Evolutionary conservation across 177 flowering plant species (phyloP), one percentile per base, ranked within the genome.

Genomic region (Vitis hybrid): DNA sequence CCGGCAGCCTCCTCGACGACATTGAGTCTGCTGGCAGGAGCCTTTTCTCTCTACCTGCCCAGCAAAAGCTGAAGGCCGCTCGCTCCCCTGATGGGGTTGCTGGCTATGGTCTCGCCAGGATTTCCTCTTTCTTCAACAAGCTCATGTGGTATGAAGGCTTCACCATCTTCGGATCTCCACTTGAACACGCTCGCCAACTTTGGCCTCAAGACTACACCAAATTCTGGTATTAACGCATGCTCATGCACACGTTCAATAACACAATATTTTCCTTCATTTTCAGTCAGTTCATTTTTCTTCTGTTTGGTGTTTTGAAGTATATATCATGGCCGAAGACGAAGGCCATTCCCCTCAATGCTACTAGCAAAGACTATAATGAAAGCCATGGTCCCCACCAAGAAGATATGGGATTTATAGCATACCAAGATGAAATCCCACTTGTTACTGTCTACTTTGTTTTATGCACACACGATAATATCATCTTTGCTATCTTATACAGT

Each of bases 71-170:
- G 65, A 83, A 83, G 63, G 98, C 90, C 0, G 88, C 88, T 5
- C 86, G 94, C 1, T 54, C 81, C 3, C 84, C 92, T 0, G 87
- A 85, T 12, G 93, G 91, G 0, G 64, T 87, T 21, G 66, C 97
- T 2, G 99, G 99, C 50, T 96, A 93, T 55, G 98, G 99, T 12
- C 73, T 81, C 0, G 91, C 93, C 12, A 82, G 91, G 30, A 90
- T 91, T 49, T 86, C 97, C 10, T 80, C 91, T 10, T 96, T 96
- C 78, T 91, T 88, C 72, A 74, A 89, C 13, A 93, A 93, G 77
- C 87, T 72, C 58, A 86, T 93, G 91, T 96, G 99, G 99, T 88
- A 87, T 0, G 99, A 96, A 61, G 98, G 99, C 9, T 96, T 91
- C 84, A 93, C 98, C 58, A 82, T 96, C 50, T 70, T 80, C 14